Base-by-base conservation (phyloP, 768 basidiomycete species). In the Suillus spraguei region DNA sequence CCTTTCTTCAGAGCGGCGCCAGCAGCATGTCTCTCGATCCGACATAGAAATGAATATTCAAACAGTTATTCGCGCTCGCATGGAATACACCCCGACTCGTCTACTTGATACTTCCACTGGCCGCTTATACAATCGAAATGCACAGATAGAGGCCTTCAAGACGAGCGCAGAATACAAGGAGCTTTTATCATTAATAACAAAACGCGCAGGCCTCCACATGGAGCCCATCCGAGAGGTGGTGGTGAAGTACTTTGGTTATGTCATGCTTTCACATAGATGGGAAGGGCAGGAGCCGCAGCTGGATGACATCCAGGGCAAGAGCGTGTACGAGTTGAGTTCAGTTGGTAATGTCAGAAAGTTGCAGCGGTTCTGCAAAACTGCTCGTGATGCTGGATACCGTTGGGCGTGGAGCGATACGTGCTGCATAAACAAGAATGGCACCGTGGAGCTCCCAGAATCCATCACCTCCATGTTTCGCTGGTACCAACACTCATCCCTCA, bases 371-470 rank as follows among this genome's bases (percentile, higher is more conserved):
- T 73, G 72, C 41, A 69, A 71, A 33, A n/a, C 64, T 7, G 72
- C 67, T 5, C 72, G 70, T 0, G 72, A 74, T 38, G 70, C 67
- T n/a, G 72, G 72, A 0, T 72, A 60, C 58, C 72, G 72, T 24
- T 72, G 72, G 72, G 72, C 71, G 5, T 72, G 72, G 72, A 47
- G 64, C 1, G 72, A 72, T 42, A 74, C 72, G 6, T 72, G 72
- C 49, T 72, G 72, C n/a, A 72, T 72, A 16, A 60, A 72, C 41
- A 66, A 74, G 22, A 53, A 44, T 41, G 61, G 65, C 24, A 68
- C 59, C 28, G 65, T 65, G 0, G 72, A 72, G 56, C 64, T 52
- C 32, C 68, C 68, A 10, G 72, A 72, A 60, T 72, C 72, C 24
- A 66, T 72, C 60, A 72, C 72, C 46, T 68, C 54, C 65, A 72